Evolutionary conservation across 2,329 filamentous ascomycete species (phyloP).

Genomic region (Lecanosticta acicola): DNA sequence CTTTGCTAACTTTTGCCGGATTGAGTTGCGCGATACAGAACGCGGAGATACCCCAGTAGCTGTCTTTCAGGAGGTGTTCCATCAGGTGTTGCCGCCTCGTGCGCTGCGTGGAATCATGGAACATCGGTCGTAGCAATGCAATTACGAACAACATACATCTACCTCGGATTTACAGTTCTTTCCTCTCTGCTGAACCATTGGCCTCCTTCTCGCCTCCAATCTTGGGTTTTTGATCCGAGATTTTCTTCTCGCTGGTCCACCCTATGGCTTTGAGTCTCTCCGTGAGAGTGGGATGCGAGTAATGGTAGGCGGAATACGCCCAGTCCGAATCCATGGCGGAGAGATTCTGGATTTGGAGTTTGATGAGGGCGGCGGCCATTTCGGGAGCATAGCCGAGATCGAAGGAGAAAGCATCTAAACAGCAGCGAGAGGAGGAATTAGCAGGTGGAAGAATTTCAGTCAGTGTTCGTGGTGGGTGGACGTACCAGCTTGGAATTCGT

Average conservation of each 20-base stretch:
- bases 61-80: no score
- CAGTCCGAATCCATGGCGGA: conserved; percentile 98
- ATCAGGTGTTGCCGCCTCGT: no score
- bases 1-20: no score
- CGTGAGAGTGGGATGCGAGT: conserved; percentile 92
- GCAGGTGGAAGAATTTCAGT: no score
- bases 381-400: conserved; percentile 77
- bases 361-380: conserved; percentile 83
- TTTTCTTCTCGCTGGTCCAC: conserved; percentile 66
- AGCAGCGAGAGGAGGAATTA: no score
- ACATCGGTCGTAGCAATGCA: no score
- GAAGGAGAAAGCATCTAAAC: conserved; percentile 77
- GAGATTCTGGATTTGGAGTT: conserved; percentile 96
- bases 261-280: conserved; percentile 87
- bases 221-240: conserved; percentile 40
- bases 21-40: no score
- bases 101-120: no score
- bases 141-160: background rate
- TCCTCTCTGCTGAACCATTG: conserved; percentile 9
- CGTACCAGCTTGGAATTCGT: conserved; percentile 87
- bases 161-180: conserved; percentile 12
- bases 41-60: no score
- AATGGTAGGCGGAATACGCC: conserved; percentile 98
- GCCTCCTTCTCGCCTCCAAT: conserved; percentile 13
- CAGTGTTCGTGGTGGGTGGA: no score